Conservation (phyloP, 192 early-diverging fungal genomes). For the Podila epicladia region DNA sequence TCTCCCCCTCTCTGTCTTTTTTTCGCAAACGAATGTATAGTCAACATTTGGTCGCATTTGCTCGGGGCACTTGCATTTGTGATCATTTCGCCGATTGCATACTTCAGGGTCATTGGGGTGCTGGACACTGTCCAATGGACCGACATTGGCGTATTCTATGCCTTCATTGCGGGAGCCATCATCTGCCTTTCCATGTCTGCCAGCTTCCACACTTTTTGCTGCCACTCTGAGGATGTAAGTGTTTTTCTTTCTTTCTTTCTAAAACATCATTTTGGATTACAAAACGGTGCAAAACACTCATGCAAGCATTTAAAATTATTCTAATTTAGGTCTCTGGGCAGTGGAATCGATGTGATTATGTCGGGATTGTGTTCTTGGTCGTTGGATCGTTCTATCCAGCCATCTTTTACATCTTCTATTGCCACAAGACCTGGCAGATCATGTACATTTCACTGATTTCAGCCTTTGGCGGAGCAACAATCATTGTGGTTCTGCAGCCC, state of each 20-base stretch:
- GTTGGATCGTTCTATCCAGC: constrained; percentile 69
- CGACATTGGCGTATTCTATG: constrained; percentile 77
- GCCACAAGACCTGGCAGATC: constrained; percentile 50
- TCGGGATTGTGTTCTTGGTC: constrained; percentile 89
- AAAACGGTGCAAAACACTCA: background rate
- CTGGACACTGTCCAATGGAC: constrained; percentile 64
- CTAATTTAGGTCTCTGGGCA: constrained; percentile 58
- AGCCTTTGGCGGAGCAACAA: constrained; percentile 68
- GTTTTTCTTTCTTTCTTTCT: constrained; percentile 1
- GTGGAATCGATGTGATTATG: constrained; percentile 95
- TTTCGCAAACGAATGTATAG: constrained; percentile 26
- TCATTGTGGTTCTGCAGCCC: constrained; percentile 27
- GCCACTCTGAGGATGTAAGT: constrained; percentile 78
- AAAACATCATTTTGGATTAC: background rate
- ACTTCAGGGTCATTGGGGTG: constrained; percentile 54
- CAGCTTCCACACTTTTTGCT: constrained; percentile 86
- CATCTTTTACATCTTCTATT: constrained; percentile 61
- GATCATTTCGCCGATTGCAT: constrained; percentile 59
- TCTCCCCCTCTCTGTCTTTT: background rate
- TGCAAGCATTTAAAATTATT: background rate
- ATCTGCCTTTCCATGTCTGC: constrained; percentile 84
- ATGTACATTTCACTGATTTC: constrained; percentile 71
- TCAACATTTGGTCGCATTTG: constrained; percentile 91
- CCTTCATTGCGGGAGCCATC: constrained; percentile 77
- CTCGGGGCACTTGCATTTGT: constrained; percentile 73